Base-by-base conservation (phyloP, 805 yeast genomes). In the Hanseniaspora clermontiae region DNA sequence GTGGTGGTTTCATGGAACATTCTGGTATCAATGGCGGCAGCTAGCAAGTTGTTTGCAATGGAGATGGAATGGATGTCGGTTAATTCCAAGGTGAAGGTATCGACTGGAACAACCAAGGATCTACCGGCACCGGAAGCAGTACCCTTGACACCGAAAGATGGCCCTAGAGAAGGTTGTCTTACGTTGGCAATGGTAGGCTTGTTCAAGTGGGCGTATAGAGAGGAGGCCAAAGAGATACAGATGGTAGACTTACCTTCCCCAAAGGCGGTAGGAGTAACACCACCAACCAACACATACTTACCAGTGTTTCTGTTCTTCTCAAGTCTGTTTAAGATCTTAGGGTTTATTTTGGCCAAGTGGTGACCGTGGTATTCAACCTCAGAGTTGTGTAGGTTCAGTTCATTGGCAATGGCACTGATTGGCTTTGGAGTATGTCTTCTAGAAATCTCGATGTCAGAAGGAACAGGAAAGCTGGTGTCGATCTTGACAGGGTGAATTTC, bases 41-140 rank as follows among this genome's bases (percentile, higher is more conserved):
- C 95, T 60, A 91, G 77, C 66, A 91, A 75, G 74, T 91, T 91
- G 63, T 87, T 90, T 38, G 97, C 97, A 59, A 89, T 89, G 51
- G 89, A 82, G 59, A 91, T 89, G 48, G 97, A 97, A 71, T 91
- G 97, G 62, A 91, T 91, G 69, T 91, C 98, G 51, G 97, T 91
- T 62, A 91, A 77, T 69, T 91, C 97, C 87, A 93, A 81, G 74
- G 93, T 91, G 77, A 91, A 91, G 72, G 91, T 97, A 71, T 91
- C 98, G 97, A 91, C 91, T 53, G 97, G 97, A 64, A 91, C 90
- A 48, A 91, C 97, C 73, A 91, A 97, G 1, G 97, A 79, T 71
- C 89, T 91, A 49, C 97, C 97, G 68, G 97, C 98, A 64, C 98
- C 98, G 19, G 97, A 97, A 58, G 98, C 98, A 70, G 97, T 97